Evolutionary conservation across 495 filamentous ascomycete species (phyloP), one percentile per base, ranked within the genome.

Genomic region (Tuber aestivum): DNA sequence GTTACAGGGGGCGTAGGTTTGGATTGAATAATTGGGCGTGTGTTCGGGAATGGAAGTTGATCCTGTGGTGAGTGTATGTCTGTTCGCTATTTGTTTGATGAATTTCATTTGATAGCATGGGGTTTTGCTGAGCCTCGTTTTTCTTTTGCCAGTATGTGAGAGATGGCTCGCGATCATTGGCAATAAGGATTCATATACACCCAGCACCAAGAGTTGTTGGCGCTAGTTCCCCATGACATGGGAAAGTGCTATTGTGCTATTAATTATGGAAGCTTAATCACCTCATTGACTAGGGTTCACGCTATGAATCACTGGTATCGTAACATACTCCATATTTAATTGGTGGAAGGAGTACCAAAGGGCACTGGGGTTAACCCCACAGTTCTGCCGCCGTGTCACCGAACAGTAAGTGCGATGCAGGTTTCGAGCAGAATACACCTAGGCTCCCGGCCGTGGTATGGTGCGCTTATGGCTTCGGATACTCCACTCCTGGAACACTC

Each of bases 1-100:
- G 72, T 48, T 82, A 45, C 70, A 41, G 38, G 70, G 42, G 32
- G 12, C 12, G 35, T 65, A 65, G 32, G 56, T 65, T 35, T 65
- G 72, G 40, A 37, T 48, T 79, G 65, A 79, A 40, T 4, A 7
- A 16, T 40, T 45, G 45, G 20, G 56, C 1, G 23, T 4, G 69
- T 16, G 35, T 8, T 56, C n/a, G 20, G 23, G 4, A 21, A 12
- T 61, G 27, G 27, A 7, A 12, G 37, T 21, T 69, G 45, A 32
- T 41, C 9, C 38, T 16, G 38, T 20, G 9, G 7, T 20, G 8
- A 27, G 45, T 10, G 9, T 18, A 41, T n/a, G 41, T 18, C 16
- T 23, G 9, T 41, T 41, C 35, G 23, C 18, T 70, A 10, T 56
- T 10, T n/a, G 23, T n/a, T n/a, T n/a, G 48, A 10, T 56, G 50